Base-by-base conservation (phyloP, 352 stramenopile species). In the Phytophthora foliorum region DNA sequence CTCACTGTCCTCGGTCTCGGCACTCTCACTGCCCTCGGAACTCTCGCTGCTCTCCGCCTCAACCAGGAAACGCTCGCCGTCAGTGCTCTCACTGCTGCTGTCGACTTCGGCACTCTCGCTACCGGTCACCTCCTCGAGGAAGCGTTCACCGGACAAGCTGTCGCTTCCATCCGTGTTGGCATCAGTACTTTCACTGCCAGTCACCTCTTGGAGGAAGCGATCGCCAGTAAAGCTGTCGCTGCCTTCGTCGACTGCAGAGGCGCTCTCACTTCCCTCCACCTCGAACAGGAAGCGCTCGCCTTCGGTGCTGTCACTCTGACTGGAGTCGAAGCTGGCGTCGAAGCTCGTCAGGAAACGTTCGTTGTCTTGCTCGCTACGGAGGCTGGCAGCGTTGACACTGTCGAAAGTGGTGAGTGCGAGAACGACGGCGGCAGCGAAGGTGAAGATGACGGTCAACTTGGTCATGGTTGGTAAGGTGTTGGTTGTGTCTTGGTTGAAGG, bases 361-460 rank as follows among this genome's bases (percentile, higher is more conserved):
- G 17, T 25, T 48, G 3, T 64, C 32, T 13, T 49, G 3, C 16
- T 45, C 39, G 6, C 51, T 25, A 11, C 66, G 66, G 41, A 74
- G 51, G 25, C 29, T 64, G 59, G 46, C 52, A 21, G 66, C 58
- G 25, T 69, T 63, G 17, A n/a, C 57, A 17, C 16, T 11, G 8
- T 67, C 34, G 13, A 69, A 45, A 16, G 36, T 53, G 31, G 52
- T 57, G 39, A 65, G 25, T 11, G 58, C 59, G 27, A 64, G 29
- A 14, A 31, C 58, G 14, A 60, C 57, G 11, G 32, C 42, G 38
- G 64, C 64, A 11, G 52, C 58, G 39, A 74, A 60, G 51, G 44
- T 65, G 34, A 73, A 44, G 38, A 73, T 59, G 48, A 64, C 25
- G 50, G 59, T 73, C 38, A 73, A 50, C 50, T 73, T 73, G 66